Base-by-base conservation (phyloP, 2,329 filamentous ascomycete genomes). In the Dryadomyces quercivorus region DNA sequence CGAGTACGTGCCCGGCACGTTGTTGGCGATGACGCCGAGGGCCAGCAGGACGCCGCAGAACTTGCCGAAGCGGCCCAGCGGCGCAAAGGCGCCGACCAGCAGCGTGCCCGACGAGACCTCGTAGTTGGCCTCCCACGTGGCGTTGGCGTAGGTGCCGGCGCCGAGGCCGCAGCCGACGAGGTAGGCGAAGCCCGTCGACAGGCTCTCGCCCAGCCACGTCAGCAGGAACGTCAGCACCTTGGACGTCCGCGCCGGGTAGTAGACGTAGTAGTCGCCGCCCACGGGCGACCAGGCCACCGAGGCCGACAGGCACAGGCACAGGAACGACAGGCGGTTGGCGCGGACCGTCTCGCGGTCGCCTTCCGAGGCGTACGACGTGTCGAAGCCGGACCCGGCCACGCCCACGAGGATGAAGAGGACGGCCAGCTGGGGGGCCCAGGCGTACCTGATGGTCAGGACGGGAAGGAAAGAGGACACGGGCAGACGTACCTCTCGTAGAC, bases 181-280 rank as follows among this genome's bases (percentile, higher is more conserved):
- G 55, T 83, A 77, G 21, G 80, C 77, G 59, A 85, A 76, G 75
- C 62, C 83, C 84, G 26, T 78, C 81, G 6, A 73, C 56, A 4
- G 73, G 68, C 1, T 86, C 70, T 5, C 83, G 82, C 2, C 71
- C 54, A 53, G 83, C 66, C 48, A 50, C 0, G 80, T 82, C 46
- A 81, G 72, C 43, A 66, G 59, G 61, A 84, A 84, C 47, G 85
- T 62, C 46, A 63, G 61, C 20, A 55, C 21, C 15, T 56, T 59
- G 2, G 63, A 62, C 0, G 65, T 67, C 8, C 51, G 58, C 31
- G 63, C 60, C 0, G 65, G 63, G 53, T 65, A 67, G 58, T 68
- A 86, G 53, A 85, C 81, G 60, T 85, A 84, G 63, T 81, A 85
- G 63, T 86, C 83, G 0, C 79, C 79, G n/a, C 77, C 80, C 2